phyloP scores from a whole-genome alignment of 1,284 basidiomycete species.

The Ganoderma multipileum region DNA sequence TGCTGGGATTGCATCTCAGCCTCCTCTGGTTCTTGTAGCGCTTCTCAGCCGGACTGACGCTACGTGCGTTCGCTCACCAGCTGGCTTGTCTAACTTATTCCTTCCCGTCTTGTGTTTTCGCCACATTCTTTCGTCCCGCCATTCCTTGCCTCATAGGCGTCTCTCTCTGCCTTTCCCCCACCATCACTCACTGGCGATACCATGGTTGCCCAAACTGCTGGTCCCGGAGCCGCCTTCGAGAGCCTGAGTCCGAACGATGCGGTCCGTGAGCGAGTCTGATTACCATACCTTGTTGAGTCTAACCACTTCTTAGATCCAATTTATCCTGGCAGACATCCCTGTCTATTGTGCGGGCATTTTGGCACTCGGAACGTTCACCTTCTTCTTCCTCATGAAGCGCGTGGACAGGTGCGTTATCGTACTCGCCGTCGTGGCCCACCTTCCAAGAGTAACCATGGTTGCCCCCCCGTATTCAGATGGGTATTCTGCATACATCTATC shows the following conservation, averaged over 20 bases:
- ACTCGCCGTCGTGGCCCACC: background rate
- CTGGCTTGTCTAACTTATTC: constrained; percentile 30
- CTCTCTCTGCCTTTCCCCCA: constrained; percentile 7
- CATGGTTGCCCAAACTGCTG: constrained; percentile 24
- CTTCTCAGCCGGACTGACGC: constrained; percentile 38
- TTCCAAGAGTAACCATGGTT: constrained; percentile 7
- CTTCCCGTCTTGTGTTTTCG: constrained; percentile 13
- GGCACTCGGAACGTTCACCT: constrained; percentile 67
- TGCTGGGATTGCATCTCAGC: constrained; percentile 40
- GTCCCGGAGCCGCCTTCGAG: constrained; percentile 29
- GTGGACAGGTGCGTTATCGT: constrained; percentile 57
- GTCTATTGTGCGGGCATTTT: constrained; percentile 71
- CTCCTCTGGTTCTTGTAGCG: constrained; percentile 36
- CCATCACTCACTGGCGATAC: constrained; percentile 10
- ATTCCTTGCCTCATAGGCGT: constrained; percentile 20
- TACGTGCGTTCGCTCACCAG: constrained; percentile 35
- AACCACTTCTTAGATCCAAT: constrained; percentile 53
- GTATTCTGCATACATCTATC: constrained; percentile 62
- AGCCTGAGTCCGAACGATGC: constrained; percentile 31
- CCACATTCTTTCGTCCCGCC: constrained; percentile 22
- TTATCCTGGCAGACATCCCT: constrained; percentile 71
- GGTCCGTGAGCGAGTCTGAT: constrained; percentile 28
- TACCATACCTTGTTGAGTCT: background rate
- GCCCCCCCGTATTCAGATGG: constrained; percentile 44
- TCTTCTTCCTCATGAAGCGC: constrained; percentile 65